Percentiles rank a stretch among this genome's conserved stretches.
These are phyloP conservation scores for Colletotrichum liriopes DNA, from an alignment of 2,329 filamentous ascomycete genomes.

Conservation along the genomic window DNA sequence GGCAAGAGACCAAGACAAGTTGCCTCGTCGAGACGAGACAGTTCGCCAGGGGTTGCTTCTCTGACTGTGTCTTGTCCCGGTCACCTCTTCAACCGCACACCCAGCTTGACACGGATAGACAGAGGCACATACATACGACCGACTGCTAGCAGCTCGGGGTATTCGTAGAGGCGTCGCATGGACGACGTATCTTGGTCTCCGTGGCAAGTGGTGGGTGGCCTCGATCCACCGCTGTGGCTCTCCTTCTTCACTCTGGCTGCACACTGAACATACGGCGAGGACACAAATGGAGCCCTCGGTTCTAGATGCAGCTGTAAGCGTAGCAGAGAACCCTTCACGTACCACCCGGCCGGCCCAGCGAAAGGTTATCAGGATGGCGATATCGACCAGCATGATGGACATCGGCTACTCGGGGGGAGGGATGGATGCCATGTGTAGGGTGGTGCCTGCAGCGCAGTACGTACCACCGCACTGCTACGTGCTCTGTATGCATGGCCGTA, in stretches of 20 bases:
- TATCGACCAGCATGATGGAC: conserved; percentile 46
- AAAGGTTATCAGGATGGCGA: conserved; percentile 44
- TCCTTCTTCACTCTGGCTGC: background rate
- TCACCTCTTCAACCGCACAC: background rate
- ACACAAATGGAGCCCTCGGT: background rate
- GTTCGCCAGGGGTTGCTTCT: background rate
- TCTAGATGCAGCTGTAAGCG: conserved; percentile 16
- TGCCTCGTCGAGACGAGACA: background rate
- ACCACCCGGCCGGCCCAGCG: conserved; percentile 40
- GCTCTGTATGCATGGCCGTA: no score
- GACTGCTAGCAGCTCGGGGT: no score
- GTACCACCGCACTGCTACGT: background rate
- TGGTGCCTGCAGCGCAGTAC: background rate
- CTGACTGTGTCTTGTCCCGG: conserved; percentile 9
- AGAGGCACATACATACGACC: no score
- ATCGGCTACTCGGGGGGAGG: conserved; percentile 31
- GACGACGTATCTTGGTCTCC: no score
- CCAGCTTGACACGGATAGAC: background rate
- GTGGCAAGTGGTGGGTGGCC: conserved; percentile 9
- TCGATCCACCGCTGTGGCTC: conserved; percentile 27
- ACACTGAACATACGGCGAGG: background rate
- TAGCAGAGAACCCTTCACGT: conserved; percentile 34
- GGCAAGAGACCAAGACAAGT: conserved; percentile 22
- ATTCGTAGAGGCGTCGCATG: no score
- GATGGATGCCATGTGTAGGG: conserved; percentile 18